Evolutionary conservation across 495 filamentous ascomycete genomes (phyloP), one percentile per base, ranked within the genome.

Genomic region (Talaromyces wortmannii): DNA sequence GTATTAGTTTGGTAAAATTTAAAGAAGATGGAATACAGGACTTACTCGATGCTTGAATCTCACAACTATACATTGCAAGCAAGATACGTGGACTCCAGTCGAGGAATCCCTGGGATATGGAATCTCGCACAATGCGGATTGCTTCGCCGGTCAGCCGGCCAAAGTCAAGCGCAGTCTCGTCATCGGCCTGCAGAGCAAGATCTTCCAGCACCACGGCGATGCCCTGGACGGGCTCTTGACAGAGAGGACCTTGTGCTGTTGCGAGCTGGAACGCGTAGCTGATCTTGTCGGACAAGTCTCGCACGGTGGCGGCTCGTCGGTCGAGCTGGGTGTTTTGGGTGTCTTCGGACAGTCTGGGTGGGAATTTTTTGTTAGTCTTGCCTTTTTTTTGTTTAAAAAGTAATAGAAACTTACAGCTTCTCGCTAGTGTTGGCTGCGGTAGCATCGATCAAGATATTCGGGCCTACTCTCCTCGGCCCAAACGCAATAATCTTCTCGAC

Each of bases 31-130:
- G 42, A 30, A 43, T 47, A 51, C 51, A 42, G 33, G 46, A 73
- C 84, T 62, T 79, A 92, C 89, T 90, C 42, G 89, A 90, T 50
- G 92, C 90, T 78, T 97, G 95, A 61, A 98, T 97, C 63, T 97
- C 92, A 67, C 90, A 92, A 53, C 85, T 90, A 74, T 98, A 98
- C 90, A 97, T 97, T n/a, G 94, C 92, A 49, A 97, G 84, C 76
- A 97, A 79, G 31, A 98, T 78, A 2, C 94, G 83, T 0, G 95
- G 92, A 54, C 86, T 91, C 92, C 92, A 98, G 76, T 97, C 95
- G 4, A 96, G 73, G 75, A 97, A 96, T 13, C 86, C 92, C 62
- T 88, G 83, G 15, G 83, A 79, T 59, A 97, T 92, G n/a, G 88
- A 83, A 36, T 89, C 83, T 49, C 90, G 90, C 5, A 91, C 86